phyloP scores from a whole-genome alignment of 495 filamentous ascomycete species.

The Jackrogersella minutella region DNA sequence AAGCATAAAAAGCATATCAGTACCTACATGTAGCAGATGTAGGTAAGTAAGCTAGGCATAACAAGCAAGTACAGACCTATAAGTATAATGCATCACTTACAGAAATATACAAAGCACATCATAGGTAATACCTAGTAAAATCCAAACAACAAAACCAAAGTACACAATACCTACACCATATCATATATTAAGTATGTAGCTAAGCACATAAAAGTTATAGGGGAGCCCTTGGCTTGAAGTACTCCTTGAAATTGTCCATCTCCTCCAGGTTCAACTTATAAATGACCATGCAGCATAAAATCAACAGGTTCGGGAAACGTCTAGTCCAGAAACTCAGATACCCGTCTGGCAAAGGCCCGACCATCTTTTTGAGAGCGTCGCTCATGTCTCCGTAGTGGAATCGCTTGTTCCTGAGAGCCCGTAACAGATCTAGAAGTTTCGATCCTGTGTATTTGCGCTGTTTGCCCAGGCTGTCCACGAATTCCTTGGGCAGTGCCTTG shows the following conservation, averaged over 20 bases:
- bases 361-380: constrained; percentile 76
- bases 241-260: constrained; percentile 78
- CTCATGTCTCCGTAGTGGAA: constrained; percentile 94
- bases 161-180: background rate
- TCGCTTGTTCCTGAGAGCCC: constrained; percentile 93
- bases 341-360: constrained; percentile 82
- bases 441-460: constrained; percentile 93
- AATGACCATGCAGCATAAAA: constrained; percentile 79
- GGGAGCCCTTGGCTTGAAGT: constrained; percentile 60
- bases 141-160: too few relatives aligned
- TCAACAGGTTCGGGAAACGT: constrained; percentile 82
- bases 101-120: background rate
- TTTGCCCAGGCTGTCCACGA: constrained; percentile 87
- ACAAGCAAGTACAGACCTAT: too few relatives aligned
- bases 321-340: constrained; percentile 87
- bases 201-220: constrained; percentile 17
- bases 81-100: background rate
- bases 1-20: background rate
- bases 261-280: constrained; percentile 68
- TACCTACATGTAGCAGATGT: too few relatives aligned
- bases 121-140: too few relatives aligned
- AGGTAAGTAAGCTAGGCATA: too few relatives aligned
- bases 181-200: background rate
- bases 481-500: constrained; percentile 74
- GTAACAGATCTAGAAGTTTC: constrained; percentile 82